These are phyloP conservation scores for Oldenlandia corymbosa DNA, from an alignment of 257 asterid genomes.

Conservation along the genomic window DNA sequence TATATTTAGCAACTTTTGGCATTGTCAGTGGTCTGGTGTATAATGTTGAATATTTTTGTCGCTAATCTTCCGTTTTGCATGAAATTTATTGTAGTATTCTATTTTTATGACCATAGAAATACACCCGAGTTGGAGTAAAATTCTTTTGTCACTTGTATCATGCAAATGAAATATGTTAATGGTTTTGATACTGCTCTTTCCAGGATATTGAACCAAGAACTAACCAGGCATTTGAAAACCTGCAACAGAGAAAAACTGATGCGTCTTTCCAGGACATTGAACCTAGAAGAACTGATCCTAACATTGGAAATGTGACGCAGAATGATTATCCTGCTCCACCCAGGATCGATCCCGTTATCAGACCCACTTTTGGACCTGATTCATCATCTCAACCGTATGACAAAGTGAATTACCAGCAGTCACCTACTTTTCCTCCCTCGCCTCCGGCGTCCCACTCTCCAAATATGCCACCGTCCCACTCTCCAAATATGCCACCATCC, in stretches of 20 bases:
- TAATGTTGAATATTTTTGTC: background rate
- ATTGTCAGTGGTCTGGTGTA: background rate
- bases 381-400: constrained; percentile 15
- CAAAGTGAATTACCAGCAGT: constrained; percentile 26
- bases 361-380: constrained; percentile 33
- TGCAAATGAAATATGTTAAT: background rate
- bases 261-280: constrained; percentile 48
- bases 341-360: constrained; percentile 19
- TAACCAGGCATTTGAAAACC: constrained; percentile 17
- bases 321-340: constrained; percentile 31
- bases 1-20: background rate
- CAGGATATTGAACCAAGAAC: constrained; percentile 53
- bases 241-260: constrained; percentile 11
- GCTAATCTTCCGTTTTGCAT: background rate
- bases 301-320: constrained; percentile 27
- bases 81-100: background rate
- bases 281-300: constrained; percentile 29
- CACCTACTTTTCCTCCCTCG: constrained; percentile 29
- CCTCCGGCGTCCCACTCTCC: constrained; percentile 33
- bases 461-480: constrained; percentile 32
- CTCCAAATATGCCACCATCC: constrained; percentile 35
- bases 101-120: background rate
- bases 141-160: background rate
- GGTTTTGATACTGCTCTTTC: constrained; percentile 16
- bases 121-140: too few relatives aligned